These are phyloP conservation scores for Podospora sp. DNA, from an alignment of 495 filamentous ascomycete genomes.

Conservation along the genomic window DNA sequence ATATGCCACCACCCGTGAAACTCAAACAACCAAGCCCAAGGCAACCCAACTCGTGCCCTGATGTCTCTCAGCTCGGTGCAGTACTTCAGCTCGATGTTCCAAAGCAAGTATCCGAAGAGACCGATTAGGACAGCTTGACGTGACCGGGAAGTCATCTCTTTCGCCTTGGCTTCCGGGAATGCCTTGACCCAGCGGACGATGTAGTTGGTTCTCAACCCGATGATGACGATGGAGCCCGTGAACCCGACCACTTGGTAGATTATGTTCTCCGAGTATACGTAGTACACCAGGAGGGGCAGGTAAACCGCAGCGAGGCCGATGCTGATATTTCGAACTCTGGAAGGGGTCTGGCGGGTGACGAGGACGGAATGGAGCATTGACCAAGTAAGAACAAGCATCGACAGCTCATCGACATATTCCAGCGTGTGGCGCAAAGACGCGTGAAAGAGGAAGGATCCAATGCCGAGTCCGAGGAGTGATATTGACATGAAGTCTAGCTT, in stretches of 20 bases:
- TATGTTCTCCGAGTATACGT: conserved; percentile 40
- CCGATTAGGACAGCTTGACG: conserved; percentile 29
- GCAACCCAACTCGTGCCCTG: conserved; percentile 48
- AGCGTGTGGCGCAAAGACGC: conserved; percentile 19
- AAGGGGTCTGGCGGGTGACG: conserved; percentile 42
- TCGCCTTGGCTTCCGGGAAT: conserved; percentile 17
- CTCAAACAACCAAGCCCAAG: conserved; percentile 57
- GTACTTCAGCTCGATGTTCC: conserved; percentile 52
- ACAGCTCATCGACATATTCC: conserved; percentile 25
- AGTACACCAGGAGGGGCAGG: conserved; percentile 37
- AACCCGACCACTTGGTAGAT: conserved; percentile 35
- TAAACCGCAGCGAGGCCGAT: conserved; percentile 30
- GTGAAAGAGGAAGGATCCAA: conserved; percentile 24
- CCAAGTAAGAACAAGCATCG: conserved; percentile 57
- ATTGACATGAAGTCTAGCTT: conserved; percentile 21
- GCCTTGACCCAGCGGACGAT: conserved; percentile 26
- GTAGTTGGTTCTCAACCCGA: conserved; percentile 25
- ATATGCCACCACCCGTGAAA: conserved; percentile 67
- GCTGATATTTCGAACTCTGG: conserved; percentile 33
- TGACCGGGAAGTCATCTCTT: conserved; percentile 18
- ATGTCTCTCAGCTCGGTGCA: conserved; percentile 42
- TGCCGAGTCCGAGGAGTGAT: conserved; percentile 19
- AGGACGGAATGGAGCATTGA: conserved; percentile 54
- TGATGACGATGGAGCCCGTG: conserved; percentile 16
- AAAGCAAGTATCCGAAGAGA: conserved; percentile 48